Conservation (phyloP, 352 stramenopile species). For the Phytophthora litchii region DNA sequence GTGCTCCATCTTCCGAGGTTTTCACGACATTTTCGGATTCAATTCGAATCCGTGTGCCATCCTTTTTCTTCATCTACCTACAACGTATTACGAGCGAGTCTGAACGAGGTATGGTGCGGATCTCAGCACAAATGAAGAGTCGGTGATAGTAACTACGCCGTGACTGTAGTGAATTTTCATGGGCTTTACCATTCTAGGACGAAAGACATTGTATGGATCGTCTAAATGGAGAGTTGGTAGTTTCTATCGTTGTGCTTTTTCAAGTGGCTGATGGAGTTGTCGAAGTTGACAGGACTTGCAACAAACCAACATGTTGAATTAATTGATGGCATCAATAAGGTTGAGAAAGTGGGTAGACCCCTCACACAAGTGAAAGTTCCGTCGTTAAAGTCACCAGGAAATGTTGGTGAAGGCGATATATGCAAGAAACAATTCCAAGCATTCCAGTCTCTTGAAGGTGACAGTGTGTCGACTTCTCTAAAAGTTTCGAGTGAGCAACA, state of each 20-base stretch:
- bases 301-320: conserved; percentile 13
- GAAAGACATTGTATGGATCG: too few species aligned
- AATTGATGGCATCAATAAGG: neutral
- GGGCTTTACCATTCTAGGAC: too few species aligned
- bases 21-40: conserved; percentile 5
- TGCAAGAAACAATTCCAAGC: neutral
- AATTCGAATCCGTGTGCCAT: conserved; percentile 12
- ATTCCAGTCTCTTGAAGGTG: neutral
- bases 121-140: conserved; percentile 24
- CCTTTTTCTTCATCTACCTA: conserved; percentile 6
- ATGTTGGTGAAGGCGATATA: neutral
- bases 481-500: conserved; percentile 3
- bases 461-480: neutral
- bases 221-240: conserved; percentile 7
- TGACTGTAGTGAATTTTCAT: too few species aligned
- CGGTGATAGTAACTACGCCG: too few species aligned
- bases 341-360: neutral
- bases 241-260: neutral
- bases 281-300: conserved; percentile 25
- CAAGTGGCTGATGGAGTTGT: conserved; percentile 6
- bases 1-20: conserved; percentile 5
- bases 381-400: neutral
- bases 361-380: conserved; percentile 21
- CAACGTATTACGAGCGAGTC: too few species aligned
- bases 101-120: conserved; percentile 5